Conservation (phyloP, 2,329 filamentous ascomycete genomes). For the Xylaria sp. region DNA sequence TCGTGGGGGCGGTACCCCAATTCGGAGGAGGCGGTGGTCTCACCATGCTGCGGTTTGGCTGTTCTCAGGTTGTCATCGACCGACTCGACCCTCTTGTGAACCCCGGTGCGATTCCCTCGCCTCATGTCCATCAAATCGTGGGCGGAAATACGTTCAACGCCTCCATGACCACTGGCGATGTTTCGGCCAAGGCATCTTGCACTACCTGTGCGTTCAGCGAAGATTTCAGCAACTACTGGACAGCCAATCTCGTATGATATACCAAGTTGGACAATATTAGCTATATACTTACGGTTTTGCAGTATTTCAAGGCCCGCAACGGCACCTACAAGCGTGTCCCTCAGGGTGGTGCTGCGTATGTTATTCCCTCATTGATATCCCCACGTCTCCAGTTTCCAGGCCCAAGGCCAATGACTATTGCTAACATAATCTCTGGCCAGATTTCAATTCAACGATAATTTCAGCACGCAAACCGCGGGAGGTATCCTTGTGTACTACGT, state of each 20-base stretch:
- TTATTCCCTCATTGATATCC: not conserved
- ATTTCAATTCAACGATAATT: conserved; percentile 48
- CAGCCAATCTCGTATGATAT: conserved; percentile 41
- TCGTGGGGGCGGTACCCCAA: conserved; percentile 40
- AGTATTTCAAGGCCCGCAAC: conserved; percentile 43
- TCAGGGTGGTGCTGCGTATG: conserved; percentile 60
- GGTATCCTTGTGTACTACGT: conserved; percentile 56
- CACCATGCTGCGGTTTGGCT: conserved; percentile 47
- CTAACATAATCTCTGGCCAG: conserved; percentile 30
- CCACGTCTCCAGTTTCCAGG: conserved; percentile 9
- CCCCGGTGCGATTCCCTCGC: conserved; percentile 53
- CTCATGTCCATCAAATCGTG: conserved; percentile 63
- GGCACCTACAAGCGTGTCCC: conserved; percentile 41
- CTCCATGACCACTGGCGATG: conserved; percentile 47
- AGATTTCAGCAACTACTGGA: conserved; percentile 44
- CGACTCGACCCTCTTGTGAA: conserved; percentile 45
- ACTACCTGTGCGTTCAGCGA: conserved; percentile 48
- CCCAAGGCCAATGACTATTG: not conserved
- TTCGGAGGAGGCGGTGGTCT: conserved; percentile 35
- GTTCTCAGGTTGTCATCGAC: conserved; percentile 58
- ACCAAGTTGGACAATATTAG: no score
- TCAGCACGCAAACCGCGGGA: conserved; percentile 49
- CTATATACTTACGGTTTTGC: no score
- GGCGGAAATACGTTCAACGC: conserved; percentile 55
- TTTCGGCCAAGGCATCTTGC: conserved; percentile 46